Conservation (phyloP, 2,329 filamentous ascomycete genomes). For the Alternaria atra region DNA sequence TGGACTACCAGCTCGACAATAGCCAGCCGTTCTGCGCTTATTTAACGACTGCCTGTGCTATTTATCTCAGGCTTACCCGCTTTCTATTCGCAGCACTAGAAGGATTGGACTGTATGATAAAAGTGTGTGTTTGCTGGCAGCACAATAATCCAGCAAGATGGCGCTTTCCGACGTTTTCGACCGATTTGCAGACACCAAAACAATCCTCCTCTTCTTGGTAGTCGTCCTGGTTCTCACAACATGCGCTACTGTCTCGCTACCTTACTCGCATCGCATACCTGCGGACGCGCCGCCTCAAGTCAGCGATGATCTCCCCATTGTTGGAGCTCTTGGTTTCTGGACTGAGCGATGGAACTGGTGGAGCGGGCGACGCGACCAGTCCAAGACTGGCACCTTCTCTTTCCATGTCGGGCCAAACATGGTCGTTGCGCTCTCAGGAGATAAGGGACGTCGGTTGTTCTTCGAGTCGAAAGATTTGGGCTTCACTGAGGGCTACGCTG, state of each 20-base stretch:
- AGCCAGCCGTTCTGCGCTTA: background rate
- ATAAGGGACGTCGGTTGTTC: conserved; percentile 55
- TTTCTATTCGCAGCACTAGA: background rate
- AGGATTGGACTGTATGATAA: background rate
- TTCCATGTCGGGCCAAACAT: conserved; percentile 59
- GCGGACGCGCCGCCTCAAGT: conserved; percentile 32
- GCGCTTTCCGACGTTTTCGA: conserved; percentile 13
- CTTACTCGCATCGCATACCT: conserved; percentile 31
- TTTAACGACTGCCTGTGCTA: background rate
- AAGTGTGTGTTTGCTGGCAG: background rate
- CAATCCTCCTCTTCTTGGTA: conserved; percentile 18
- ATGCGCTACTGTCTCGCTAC: conserved; percentile 23
- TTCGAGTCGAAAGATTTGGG: conserved; percentile 58
- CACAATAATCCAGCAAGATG: conserved; percentile 11
- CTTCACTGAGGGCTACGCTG: conserved; percentile 53
- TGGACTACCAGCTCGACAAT: background rate
- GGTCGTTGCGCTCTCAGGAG: conserved; percentile 58
- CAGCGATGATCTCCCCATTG: conserved; percentile 49
- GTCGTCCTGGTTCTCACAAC: conserved; percentile 16
- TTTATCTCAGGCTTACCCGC: background rate
- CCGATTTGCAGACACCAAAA: conserved; percentile 14
- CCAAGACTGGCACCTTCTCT: conserved; percentile 57
- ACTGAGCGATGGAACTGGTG: conserved; percentile 58
- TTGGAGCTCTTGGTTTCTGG: conserved; percentile 60
- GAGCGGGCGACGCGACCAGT: conserved; percentile 40